Base-by-base conservation (phyloP, 441 rosid species). In the Eruca vesicaria region DNA sequence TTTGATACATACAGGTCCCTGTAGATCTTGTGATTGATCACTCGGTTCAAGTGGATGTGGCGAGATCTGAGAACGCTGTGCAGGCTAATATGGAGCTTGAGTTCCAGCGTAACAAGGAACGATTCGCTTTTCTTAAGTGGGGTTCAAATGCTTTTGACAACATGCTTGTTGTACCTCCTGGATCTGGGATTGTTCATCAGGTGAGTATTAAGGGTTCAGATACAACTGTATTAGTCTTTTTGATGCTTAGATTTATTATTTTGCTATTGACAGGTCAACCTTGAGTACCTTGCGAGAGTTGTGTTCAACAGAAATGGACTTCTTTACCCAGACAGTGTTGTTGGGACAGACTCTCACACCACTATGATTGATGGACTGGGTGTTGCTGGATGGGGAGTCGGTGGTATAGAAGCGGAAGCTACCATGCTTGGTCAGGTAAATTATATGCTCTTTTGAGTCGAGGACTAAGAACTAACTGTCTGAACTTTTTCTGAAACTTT, bases 351-450 rank as follows among this genome's bases (percentile, higher is more conserved):
- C 82, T 89, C 91, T 15, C 94, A 89, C 76, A 89, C 94, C 65
- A 89, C 94, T 14, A 89, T 89, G 94, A 89, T 89, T 33, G 90
- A 89, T 69, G 92, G 92, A 50, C 73, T 88, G 62, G 92, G 92
- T 66, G 89, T 88, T 82, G 90, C 93, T 79, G 93, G 91, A 63
- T 89, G 91, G 94, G 94, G 91, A 80, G 94, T 89, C 33, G 91
- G 94, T 5, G 91, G 94, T 66, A 87, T 89, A 41, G 94, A 89
- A 83, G 94, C 94, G 7, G 94, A 89, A 81, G 91, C 94, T 72
- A 80, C 89, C 63, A 89, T 89, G 94, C 94, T 89, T 81, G 94
- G 94, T 69, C 94, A 89, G 90, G 94, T 87, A 79, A 75, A 66
- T 1, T 29, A 43, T 9, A 33, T 57, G 14, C 72, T 74, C 36